Base-by-base conservation (phyloP, 139 green algal genomes). In the Trebouxia sp. region DNA sequence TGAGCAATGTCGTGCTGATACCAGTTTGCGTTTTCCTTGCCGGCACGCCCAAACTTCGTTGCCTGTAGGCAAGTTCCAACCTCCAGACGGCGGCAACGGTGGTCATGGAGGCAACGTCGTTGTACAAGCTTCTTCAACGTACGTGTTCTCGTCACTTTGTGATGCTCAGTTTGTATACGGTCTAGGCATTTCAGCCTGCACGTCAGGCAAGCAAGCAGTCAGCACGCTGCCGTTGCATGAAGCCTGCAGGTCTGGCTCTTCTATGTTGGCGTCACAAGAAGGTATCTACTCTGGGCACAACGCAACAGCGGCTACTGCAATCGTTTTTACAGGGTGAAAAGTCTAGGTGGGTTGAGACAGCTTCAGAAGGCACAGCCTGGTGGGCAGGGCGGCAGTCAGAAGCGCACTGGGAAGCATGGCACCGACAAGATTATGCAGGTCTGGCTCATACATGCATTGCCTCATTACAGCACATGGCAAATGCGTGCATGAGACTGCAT, bases 71-170 rank as follows among this genome's bases (percentile, higher is more conserved):
- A 75, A 81, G 51, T 65, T 80, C 56, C 45, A 48, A 24, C 80
- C 55, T 35, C 47, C 87, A 26, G 87, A 91, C 28, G 87, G 87
- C 17, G 87, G 87, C 75, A 85, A 86, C 75, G 87, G 87, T 1
- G 87, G 87, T 20, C 15, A 62, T 55, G 87, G 87, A 6, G 87
- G 87, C 14, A 79, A 79, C 28, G 81, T 91, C 1, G 37, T 91
- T 0, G 26, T 91, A 8, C 76, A 80, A 41, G 85, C 87, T 4
- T 83, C 43, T 28, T 41, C 72, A 72, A 65, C 75, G 86, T 90
- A 39, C 69, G 80, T 48, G 22, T 56, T 17, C 50, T 58, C 4
- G 50, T 28, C 3, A 28, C 50, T 58, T 58, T 17, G 50, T 58
- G 50, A 17, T 22, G 4, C 50, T 3, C 20, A 58, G 50, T 17